phyloP scores from a whole-genome alignment of 257 asterid species.

The Ilex aquifolium region DNA sequence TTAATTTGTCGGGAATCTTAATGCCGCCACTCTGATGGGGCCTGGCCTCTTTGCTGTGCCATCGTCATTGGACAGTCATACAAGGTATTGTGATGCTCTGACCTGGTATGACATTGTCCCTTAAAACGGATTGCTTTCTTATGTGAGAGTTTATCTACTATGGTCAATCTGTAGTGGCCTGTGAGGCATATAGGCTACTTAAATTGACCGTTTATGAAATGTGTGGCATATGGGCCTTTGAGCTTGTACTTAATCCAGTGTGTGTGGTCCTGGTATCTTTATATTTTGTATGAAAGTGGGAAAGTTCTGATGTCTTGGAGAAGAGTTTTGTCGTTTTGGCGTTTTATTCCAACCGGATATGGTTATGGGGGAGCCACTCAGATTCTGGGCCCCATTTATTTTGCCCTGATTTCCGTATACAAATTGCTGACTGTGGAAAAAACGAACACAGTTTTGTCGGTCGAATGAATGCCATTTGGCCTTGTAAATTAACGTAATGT shows the following conservation, averaged over 20 bases:
- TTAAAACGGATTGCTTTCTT: too few relatives aligned
- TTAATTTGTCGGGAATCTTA: not conserved
- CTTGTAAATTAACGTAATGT: too few relatives aligned
- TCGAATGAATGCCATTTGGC: too few relatives aligned
- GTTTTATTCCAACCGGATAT: constrained; percentile 7
- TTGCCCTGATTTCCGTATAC: not conserved
- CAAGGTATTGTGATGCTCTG: not conserved
- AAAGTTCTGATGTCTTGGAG: constrained; percentile 18
- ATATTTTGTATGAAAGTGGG: constrained; percentile 11
- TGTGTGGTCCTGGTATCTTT: constrained; percentile 23
- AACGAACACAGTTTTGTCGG: too few relatives aligned
- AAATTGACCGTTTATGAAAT: not conserved
- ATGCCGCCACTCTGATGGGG: not conserved
- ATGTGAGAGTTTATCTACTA: too few relatives aligned
- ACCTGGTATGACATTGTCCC: too few relatives aligned
- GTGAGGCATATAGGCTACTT: too few relatives aligned
- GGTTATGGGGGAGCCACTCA: constrained; percentile 1
- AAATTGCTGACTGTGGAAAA: constrained; percentile 1
- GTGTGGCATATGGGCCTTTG: constrained; percentile 1
- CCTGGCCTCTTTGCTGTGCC: not conserved
- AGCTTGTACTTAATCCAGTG: constrained; percentile 13
- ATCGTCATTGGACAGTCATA: too few relatives aligned
- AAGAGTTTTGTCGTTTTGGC: constrained; percentile 7
- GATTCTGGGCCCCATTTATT: not conserved
- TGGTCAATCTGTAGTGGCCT: too few relatives aligned